Conservation (phyloP, 306 rosid species). For the Acmispon strigosus region DNA sequence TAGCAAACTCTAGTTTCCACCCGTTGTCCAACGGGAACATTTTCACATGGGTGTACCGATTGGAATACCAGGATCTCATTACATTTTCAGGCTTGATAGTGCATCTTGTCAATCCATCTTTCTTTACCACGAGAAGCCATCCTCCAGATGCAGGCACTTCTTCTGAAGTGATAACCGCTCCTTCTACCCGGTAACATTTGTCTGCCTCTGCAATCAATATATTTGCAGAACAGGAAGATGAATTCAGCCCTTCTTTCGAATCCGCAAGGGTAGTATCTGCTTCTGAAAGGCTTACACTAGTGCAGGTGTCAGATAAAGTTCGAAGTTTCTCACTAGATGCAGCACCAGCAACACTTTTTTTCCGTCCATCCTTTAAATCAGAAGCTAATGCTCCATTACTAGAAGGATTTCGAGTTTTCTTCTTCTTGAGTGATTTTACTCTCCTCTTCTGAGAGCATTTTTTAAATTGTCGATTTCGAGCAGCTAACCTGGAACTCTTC, state of each 20-base stretch:
- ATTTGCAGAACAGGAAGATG: constrained; percentile 45
- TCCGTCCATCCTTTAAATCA: constrained; percentile 25
- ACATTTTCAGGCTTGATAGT: constrained; percentile 51
- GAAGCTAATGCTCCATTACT: constrained; percentile 29
- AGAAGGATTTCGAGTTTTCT: constrained; percentile 44
- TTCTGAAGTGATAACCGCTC: constrained; percentile 41
- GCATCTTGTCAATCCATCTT: constrained; percentile 44
- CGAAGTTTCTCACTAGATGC: constrained; percentile 29
- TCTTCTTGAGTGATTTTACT: constrained; percentile 39
- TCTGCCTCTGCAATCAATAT: constrained; percentile 50
- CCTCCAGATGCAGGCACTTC: constrained; percentile 45
- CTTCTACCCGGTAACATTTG: constrained; percentile 53
- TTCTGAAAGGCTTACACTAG: constrained; percentile 21
- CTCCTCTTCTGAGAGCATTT: constrained; percentile 43
- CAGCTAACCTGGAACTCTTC: constrained; percentile 33
- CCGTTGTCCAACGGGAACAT: constrained; percentile 42
- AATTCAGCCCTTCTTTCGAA: constrained; percentile 16
- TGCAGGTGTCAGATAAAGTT: constrained; percentile 13
- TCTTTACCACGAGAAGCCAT: constrained; percentile 64
- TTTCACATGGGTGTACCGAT: constrained; percentile 46
- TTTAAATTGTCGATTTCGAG: constrained; percentile 35
- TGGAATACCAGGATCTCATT: constrained; percentile 44
- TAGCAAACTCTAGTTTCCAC: constrained; percentile 69
- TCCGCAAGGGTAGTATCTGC: neutral
- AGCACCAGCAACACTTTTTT: constrained; percentile 22